Evolutionary conservation across 164 flowering plant species (phyloP).

Genomic region (Taxillus chinensis): DNA sequence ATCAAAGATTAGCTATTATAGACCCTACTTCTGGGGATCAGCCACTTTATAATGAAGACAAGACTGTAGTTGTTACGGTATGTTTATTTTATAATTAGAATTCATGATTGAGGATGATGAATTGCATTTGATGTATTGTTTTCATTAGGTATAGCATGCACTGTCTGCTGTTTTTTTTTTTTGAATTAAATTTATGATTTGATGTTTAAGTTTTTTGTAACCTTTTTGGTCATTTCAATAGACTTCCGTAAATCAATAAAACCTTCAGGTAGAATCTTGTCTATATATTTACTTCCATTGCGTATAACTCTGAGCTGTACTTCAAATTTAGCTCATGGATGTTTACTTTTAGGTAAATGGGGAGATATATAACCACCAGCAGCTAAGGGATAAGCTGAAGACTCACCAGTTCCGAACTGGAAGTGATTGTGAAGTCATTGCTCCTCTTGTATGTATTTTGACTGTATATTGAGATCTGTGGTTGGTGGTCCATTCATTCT

Average conservation of each 20-base stretch:
- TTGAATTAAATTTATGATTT: no score
- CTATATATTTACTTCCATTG: no score
- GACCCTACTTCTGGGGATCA: conserved; percentile 97
- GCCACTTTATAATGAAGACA: conserved; percentile 87
- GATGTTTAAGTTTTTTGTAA: no score
- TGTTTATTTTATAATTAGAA: neutral
- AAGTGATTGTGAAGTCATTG: conserved; percentile 97
- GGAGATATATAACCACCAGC: conserved; percentile 87
- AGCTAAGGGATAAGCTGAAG: conserved; percentile 49
- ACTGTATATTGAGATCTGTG: neutral
- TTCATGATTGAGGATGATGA: neutral
- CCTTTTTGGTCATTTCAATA: no score
- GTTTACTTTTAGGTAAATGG: conserved; percentile 65
- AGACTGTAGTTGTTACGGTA: conserved; percentile 80
- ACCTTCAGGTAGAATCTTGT: no score
- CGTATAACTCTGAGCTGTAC: neutral
- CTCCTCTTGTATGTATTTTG: conserved; percentile 76
- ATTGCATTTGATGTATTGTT: neutral
- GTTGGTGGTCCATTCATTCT: neutral
- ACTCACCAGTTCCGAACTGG: conserved; percentile 75
- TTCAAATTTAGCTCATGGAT: neutral
- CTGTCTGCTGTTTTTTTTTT: no score
- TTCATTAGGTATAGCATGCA: no score
- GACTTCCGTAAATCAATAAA: no score
- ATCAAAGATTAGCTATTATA: conserved; percentile 79